Conservation (phyloP, 495 filamentous ascomycete genomes). For the Annulohypoxylon moriforme region DNA sequence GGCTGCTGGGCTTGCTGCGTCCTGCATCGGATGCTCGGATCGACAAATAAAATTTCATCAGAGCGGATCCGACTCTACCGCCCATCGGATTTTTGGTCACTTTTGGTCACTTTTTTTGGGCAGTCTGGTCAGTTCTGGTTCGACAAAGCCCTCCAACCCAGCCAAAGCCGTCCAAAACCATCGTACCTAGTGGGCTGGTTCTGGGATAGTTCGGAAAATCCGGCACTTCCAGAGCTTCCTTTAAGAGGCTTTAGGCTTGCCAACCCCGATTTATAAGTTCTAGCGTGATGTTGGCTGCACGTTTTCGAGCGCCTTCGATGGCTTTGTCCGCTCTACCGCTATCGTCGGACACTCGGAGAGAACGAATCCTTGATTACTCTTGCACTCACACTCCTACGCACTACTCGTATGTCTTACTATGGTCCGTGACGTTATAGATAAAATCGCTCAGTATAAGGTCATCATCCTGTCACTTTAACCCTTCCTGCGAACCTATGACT, state of each 20-base stretch:
- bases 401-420: constrained; percentile 20
- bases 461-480: background rate
- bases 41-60: constrained; percentile 34
- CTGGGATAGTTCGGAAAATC: constrained; percentile 21
- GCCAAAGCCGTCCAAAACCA: background rate
- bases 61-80: constrained; percentile 31
- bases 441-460: constrained; percentile 40
- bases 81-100: constrained; percentile 19
- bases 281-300: constrained; percentile 13
- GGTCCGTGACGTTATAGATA: constrained; percentile 31
- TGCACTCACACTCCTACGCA: background rate
- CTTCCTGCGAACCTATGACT: background rate
- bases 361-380: constrained; percentile 13
- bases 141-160: background rate
- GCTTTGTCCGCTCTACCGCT: constrained; percentile 15
- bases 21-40: constrained; percentile 19
- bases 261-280: constrained; percentile 18
- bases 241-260: background rate
- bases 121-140: background rate
- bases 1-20: no score
- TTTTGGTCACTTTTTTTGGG: background rate
- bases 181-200: constrained; percentile 16
- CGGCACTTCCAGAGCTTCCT: constrained; percentile 21
- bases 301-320: constrained; percentile 10
- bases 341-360: constrained; percentile 34